Evolutionary conservation across 1,284 basidiomycete species (phyloP).

Genomic region (Exobasidium rhododendri): DNA sequence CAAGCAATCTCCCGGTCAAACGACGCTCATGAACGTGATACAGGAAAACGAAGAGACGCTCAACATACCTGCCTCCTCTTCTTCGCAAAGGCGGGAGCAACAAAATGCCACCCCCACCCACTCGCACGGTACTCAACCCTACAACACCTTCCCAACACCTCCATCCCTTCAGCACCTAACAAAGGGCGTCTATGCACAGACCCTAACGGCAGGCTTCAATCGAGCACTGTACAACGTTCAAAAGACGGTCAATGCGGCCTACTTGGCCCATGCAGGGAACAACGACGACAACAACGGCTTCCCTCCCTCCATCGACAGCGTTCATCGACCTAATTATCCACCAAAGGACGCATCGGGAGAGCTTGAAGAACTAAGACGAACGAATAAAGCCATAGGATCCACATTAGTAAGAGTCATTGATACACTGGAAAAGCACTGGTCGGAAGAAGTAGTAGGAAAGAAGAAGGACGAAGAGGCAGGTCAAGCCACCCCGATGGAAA

Average conservation of each 20-base stretch:
- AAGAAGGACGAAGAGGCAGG: conserved; percentile 1
- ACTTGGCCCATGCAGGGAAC: conserved; percentile 14
- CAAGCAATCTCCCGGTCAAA: not conserved
- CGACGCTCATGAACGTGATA: not conserved
- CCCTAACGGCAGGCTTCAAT: conserved; percentile 22
- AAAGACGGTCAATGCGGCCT: conserved; percentile 26
- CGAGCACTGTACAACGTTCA: conserved; percentile 33
- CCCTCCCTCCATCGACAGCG: conserved; percentile 7
- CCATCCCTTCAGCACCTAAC: conserved; percentile 37
- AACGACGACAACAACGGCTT: conserved; percentile 7
- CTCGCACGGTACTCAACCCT: not conserved
- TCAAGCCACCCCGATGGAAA: conserved; percentile 6
- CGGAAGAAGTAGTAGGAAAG: conserved; percentile 6
- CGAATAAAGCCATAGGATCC: conserved; percentile 32
- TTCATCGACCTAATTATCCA: not conserved
- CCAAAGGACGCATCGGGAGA: conserved; percentile 7
- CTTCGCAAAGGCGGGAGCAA: too few relatives aligned
- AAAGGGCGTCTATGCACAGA: conserved; percentile 38
- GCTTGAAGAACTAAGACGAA: conserved; percentile 21
- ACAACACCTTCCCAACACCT: not conserved
- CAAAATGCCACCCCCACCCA: not conserved
- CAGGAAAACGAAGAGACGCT: not conserved
- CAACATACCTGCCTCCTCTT: not conserved
- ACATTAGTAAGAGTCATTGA: conserved; percentile 30
- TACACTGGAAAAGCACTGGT: conserved; percentile 29